Base-by-base conservation (phyloP, 169 alveolate species). In the Ichthyophthirius multifiliis region DNA sequence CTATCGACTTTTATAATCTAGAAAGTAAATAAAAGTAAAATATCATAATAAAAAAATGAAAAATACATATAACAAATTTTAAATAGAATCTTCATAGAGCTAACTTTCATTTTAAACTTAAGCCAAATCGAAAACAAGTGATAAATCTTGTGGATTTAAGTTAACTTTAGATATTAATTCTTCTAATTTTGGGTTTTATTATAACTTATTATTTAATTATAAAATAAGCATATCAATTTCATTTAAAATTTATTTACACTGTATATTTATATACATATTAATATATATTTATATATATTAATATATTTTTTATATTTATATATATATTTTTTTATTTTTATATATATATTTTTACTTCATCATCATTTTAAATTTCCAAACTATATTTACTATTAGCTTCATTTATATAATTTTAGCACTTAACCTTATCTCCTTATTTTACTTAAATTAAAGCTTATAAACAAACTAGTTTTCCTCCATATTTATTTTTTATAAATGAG, bases 1-100 rank as follows among this genome's bases (percentile, higher is more conserved):
- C 89, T 86, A 39, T 86, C 83, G 15, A 82, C 77, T n/a, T 45
- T 4, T 1, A 86, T 20, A 1, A 86, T 76, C 73, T 47, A 32
- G 18, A 0, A 30, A 5, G 63, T 65, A 32, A 4, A 64, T 34
- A 16, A 6, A 32, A 1, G 4, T 4, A 10, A 5, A 4, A 34
- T 18, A 35, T n/a, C n/a, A 16, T 12, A n/a, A 5, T 41, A 16
- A 39, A 18, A 15, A 55, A n/a, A 55, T n/a, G 27, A 3, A 23
- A 5, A 12, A 18, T 67, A 67, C 77, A 13, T 37, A 67, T 4
- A 86, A 37, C 15, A 74, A 65, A 10, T 75, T 34, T 0, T 77
- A 80, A 9, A 83, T 74, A 10, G 87, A 75, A 5, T 82, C 89
- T 12, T 75, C 78, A 30, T 75, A 64, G 20, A 63, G 65, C 6